Base-by-base conservation (phyloP, 2,329 filamentous ascomycete species). In the Pyrenophora seminiperda region DNA sequence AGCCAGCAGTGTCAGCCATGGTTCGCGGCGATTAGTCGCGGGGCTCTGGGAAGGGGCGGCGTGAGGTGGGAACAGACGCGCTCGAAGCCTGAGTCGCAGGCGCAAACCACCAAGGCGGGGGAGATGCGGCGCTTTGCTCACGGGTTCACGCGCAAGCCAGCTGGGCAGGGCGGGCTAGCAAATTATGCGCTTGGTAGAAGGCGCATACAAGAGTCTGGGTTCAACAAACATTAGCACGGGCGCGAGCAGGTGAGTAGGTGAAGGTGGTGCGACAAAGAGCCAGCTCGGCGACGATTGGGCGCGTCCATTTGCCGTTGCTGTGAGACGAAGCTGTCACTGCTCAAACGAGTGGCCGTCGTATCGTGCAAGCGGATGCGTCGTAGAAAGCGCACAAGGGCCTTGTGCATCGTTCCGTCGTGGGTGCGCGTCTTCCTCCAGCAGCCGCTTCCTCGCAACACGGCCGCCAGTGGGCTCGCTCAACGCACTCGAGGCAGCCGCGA, bases 1-100 rank as follows among this genome's bases (percentile, higher is more conserved):
- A 73, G 43, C 68, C 68, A 56, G 72, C 70, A 50, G 68, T 72
- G 42, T 74, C 71, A 40, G 71, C 70, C 71, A 74, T 73, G 31
- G 20, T 31, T 4, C 5, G 32, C 52, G 40, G 40, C 15, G 27
- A 19, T 54, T 55, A 48, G 48, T 43, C 55, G 44, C 34, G 50
- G 41, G 32, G 58, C 37, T 51, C 55, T 55, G 43, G 61, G 52
- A 57, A 50, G 47, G 41, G 29, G 41, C 22, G 22, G 27, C 54
- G 36, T 27, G 46, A 47, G 52, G 41, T 37, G 31, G 24, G 47
- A 38, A 14, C 49, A 53, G 50, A 61, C 58, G 59, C 58, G 67
- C 53, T 58, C 50, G 41, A 60, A 48, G 58, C 48, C 50, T 43
- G 53, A 59, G 55, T 32, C 51, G 56, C 33, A 49, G 58, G 61